Evolutionary conservation across 2,329 filamentous ascomycete species (phyloP), one percentile per base, ranked within the genome.

Genomic region (Pseudocercospora crystallina): DNA sequence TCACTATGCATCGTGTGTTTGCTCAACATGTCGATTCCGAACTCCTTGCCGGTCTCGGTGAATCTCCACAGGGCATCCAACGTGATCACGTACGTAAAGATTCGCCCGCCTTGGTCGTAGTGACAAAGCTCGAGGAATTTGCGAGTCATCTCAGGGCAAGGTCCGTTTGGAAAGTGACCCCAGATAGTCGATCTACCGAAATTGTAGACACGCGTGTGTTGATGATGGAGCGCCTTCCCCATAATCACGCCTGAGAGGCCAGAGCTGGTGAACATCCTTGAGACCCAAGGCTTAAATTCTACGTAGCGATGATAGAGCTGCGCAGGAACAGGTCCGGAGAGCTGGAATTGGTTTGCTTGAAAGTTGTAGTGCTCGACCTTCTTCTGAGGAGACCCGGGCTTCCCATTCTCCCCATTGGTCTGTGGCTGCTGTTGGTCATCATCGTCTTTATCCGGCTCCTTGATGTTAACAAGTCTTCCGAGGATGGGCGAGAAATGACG

Each of bases 1-100:
- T 96, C 86, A 58, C 89, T 92, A 73, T 97, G 92, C 90, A 97
- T 96, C 35, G 90, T 95, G 70, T 97, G 92, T 69, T 97, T 97
- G 69, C 86, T 90, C 63, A 97, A 73, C 69, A 96, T 77, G 71
- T 96, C 92, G 63, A 97, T 90, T 45, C 91, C 90, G 53, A 96
- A 96, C 64, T 96, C 91, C 62, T 94, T 94, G 29, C 92, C 92
- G 0, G 92, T 97, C 70, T 96, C 92, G 1, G 92, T 96, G 71
- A 96, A 96, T 39, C 90, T 86, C 65, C 95, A 81, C 46, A 92
- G 78, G 5, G 86, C 87, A 65, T 97, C 92, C 5, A 96, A 79
- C 0, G 90, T 95, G 15, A 97, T 76, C 20, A 96, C 86, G 61
- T 96, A 97, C 15, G 92, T 97, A 65, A 94, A 96, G 49, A 95